Base-by-base conservation (phyloP, 2,329 filamentous ascomycete genomes). In the Alternaria arborescens region DNA sequence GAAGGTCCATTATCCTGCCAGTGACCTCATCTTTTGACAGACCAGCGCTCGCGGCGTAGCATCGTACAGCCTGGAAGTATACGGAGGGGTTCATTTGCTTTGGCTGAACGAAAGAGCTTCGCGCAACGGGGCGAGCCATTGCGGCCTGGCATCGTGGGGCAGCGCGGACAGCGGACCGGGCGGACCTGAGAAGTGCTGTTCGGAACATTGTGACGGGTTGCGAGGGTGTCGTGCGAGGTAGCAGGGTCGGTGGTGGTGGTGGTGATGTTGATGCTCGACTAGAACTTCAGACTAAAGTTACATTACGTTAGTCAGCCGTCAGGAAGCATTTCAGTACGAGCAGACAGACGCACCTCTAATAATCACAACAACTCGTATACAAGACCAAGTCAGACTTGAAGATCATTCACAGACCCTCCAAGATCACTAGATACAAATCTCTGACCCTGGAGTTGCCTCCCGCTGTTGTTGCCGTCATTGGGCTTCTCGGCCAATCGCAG, bases 1-100 rank as follows among this genome's bases (percentile, higher is more conserved):
- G 82, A 76, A 99, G 85, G 82, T 93, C 91, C 80, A 97, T 87
- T 86, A 98, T 97, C 79, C 94, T 89, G 63, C 92, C 92, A 84
- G 96, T 90, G 60, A 97, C 91, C 84, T 97, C 93, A 58, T 89
- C 85, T 85, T 93, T 90, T 75, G 88, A 86, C 68, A 98, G 87
- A 70, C 90, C 89, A 67, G 89, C 88, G 62, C 87, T 89, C 55
- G 94, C 91, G 71, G 94, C 93, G 85, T 99, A 99, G 85, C 89
- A 91, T 82, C 95, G 87, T 77, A 91, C 85, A 71, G 88, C 86
- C 79, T 89, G 86, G 82, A 89, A 87, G 75, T 86, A 85, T 75
- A 87, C 85, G 69, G 87, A 84, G 77, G 90, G 87, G 70, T 83
- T 80, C 76, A 86, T 83, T 79, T 86, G 85, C 79, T 87, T 83